Percentiles rank a stretch among this genome's conserved stretches.
phyloP scores from a whole-genome alignment of 2,329 filamentous ascomycete genomes.

The Talaromyces sp. region DNA sequence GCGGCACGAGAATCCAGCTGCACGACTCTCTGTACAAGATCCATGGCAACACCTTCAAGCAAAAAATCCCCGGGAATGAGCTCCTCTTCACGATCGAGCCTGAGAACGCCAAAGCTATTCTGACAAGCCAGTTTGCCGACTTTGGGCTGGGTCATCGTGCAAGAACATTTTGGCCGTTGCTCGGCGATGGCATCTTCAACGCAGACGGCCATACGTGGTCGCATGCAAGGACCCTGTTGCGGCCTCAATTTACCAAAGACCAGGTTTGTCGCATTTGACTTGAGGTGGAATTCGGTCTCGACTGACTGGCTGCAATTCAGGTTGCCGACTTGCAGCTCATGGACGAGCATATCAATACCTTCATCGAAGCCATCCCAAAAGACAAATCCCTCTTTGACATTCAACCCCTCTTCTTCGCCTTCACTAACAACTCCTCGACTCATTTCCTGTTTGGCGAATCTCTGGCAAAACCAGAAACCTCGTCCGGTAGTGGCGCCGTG shows the following conservation, averaged over 20 bases:
- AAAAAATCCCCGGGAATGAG: slow-evolving; percentile 4
- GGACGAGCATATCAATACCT: slow-evolving; percentile 54
- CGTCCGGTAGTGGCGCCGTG: not conserved
- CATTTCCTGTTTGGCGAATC: slow-evolving; percentile 62
- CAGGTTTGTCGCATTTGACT: not conserved
- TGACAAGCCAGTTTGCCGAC: slow-evolving; percentile 8
- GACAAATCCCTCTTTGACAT: slow-evolving; percentile 53
- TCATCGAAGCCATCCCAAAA: slow-evolving; percentile 54
- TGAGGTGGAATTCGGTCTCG: not conserved
- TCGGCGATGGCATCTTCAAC: slow-evolving; percentile 46
- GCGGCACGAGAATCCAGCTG: slow-evolving; percentile 1
- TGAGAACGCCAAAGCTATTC: slow-evolving; percentile 9
- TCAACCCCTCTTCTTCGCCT: slow-evolving; percentile 57
- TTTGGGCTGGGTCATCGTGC: slow-evolving; percentile 4
- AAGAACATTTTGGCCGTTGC: slow-evolving; percentile 4
- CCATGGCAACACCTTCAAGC: slow-evolving; percentile 7
- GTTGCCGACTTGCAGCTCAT: slow-evolving; percentile 53
- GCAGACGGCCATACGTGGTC: slow-evolving; percentile 73
- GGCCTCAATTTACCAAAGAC: slow-evolving; percentile 8
- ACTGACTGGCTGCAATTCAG: slow-evolving; percentile 17
- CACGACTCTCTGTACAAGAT: slow-evolving; percentile 2
- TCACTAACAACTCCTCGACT: slow-evolving; percentile 63
- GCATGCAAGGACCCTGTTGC: slow-evolving; percentile 6
- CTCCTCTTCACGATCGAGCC: slow-evolving; percentile 11
- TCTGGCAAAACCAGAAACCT: slow-evolving; percentile 20